Evolutionary conservation across 805 yeast genomes (phyloP), one percentile per base, ranked within the genome.

Genomic region (Debaryomyces tyrocola): DNA sequence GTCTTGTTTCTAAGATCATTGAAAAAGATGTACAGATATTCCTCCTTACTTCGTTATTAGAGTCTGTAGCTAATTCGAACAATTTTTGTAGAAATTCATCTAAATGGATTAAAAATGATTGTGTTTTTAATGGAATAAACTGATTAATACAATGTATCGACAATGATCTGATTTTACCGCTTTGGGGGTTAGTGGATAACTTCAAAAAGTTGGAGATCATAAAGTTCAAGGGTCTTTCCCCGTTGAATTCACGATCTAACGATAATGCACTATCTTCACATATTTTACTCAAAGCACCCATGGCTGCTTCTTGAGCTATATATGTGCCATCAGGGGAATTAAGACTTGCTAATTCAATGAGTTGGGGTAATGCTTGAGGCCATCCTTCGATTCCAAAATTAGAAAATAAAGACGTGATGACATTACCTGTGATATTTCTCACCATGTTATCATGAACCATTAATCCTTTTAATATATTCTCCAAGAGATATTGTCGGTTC

Each of bases 341-440:
- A 9, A 35, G 18, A 35, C 76, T 74, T 4, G 87, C 78, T 59
- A 90, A 66, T 43, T 78, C 79, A 53, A 91, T 64, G 41, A 92
- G 70, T 52, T 80, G 83, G 2, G 86, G 83, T n/a, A 92, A 67
- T 24, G 85, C 73, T 37, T 74, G 78, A 2, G 94, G 90, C 96
- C 96, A 89, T 21, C 74, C 71, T 20, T 74, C 69, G 37, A 87
- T 73, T 1, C 96, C 95, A 37, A 79, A 75, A 8, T 80, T 73
- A 2, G 86, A 74, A 54, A 90, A 86, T 27, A 94, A 67, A 0
- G 96, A 78, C 2, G 97, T 87, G 43, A 92, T 83, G 41, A 90
- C 96, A 58, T 85, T 90, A 34, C 97, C 97, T 5, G 97, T 85
- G 49, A 92, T 88, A 60, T 87, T 90, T 50, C 96, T 78, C 24